Evolutionary conservation across 2,329 filamentous ascomycete genomes (phyloP).

Genomic region (Metarhizium guizhouense): DNA sequence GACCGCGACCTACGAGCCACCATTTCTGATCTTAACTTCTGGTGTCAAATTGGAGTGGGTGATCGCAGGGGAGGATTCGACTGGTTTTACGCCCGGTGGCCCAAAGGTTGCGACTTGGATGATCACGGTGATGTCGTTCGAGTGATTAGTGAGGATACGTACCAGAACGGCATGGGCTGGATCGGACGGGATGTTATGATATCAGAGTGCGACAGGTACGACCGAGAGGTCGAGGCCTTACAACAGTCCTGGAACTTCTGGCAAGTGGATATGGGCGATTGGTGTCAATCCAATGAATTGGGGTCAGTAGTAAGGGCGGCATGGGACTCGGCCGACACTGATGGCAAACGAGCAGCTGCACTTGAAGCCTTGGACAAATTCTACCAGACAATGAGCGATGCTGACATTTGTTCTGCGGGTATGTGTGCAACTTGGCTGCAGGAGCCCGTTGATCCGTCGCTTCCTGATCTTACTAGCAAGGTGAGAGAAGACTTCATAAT

Average conservation of each 20-base stretch:
- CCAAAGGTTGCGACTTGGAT: constrained; percentile 61
- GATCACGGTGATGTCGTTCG: constrained; percentile 58
- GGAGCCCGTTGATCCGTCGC: constrained; percentile 52
- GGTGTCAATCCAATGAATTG: constrained; percentile 35
- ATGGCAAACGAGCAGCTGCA: constrained; percentile 19
- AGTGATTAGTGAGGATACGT: constrained; percentile 75
- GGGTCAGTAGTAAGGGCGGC: constrained; percentile 23
- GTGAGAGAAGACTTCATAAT: constrained; percentile 41
- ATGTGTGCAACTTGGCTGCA: constrained; percentile 35
- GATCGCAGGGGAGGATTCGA: constrained; percentile 80
- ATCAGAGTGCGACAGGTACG: constrained; percentile 22
- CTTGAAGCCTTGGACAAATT: constrained; percentile 46
- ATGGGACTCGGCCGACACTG: constrained; percentile 2
- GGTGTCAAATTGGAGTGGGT: constrained; percentile 93
- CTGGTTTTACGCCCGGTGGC: constrained; percentile 79
- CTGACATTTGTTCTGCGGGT: constrained; percentile 50
- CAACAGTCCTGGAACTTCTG: constrained; percentile 60
- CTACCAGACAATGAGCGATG: constrained; percentile 52
- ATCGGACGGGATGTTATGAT: constrained; percentile 52
- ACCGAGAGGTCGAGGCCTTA: constrained; percentile 53
- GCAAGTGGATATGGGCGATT: constrained; percentile 53
- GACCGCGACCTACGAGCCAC: constrained; percentile 68
- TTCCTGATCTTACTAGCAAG: constrained; percentile 44
- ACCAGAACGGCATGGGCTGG: constrained; percentile 69
- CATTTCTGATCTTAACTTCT: constrained; percentile 81